A percentile compares a stretch with the other conserved stretches of the same genome.
These are phyloP conservation scores for Ophiocordyceps australis DNA, from an alignment of 2,329 filamentous ascomycete species.

Conservation along the genomic window DNA sequence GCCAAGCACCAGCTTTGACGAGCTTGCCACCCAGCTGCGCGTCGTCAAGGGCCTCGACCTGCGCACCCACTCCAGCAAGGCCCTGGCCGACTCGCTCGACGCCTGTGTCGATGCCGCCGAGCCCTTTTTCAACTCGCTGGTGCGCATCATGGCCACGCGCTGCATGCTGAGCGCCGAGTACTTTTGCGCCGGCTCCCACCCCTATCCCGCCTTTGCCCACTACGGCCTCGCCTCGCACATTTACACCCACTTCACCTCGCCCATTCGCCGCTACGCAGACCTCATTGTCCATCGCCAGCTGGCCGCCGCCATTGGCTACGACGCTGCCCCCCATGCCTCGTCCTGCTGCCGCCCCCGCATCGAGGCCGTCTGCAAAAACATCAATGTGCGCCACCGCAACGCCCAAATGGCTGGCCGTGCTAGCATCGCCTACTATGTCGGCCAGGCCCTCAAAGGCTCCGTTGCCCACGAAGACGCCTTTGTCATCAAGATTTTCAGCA, in stretches of 20 bases:
- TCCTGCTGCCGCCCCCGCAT: conserved; percentile 70
- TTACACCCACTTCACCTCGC: conserved; percentile 96
- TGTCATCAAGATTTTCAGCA: conserved; percentile 93
- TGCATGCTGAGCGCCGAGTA: conserved; percentile 99
- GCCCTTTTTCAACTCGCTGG: conserved; percentile 95
- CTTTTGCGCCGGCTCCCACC: conserved; percentile 85
- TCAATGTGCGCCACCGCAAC: conserved; percentile 93
- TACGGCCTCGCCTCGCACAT: conserved; percentile 94
- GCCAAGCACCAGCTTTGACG: conserved; percentile 92
- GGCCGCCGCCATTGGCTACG: conserved; percentile 88
- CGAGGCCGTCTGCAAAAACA: conserved; percentile 92
- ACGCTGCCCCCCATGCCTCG: conserved; percentile 62
- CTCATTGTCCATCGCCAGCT: conserved; percentile 86
- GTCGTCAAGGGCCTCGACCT: conserved; percentile 71
- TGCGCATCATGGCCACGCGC: conserved; percentile 91
- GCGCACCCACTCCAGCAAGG: conserved; percentile 69
- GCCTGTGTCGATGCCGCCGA: conserved; percentile 60
- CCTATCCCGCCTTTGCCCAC: conserved; percentile 87
- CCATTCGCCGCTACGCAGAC: conserved; percentile 95
- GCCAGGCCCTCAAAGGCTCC: conserved; percentile 73
- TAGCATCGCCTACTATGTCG: conserved; percentile 94
- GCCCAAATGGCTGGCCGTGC: conserved; percentile 89
- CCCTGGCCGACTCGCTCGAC: conserved; percentile 87
- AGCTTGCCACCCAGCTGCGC: conserved; percentile 76
- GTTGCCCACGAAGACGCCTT: conserved; percentile 76